phyloP scores from a whole-genome alignment of 2,329 filamentous ascomycete genomes.

The Neobulgaria alba region DNA sequence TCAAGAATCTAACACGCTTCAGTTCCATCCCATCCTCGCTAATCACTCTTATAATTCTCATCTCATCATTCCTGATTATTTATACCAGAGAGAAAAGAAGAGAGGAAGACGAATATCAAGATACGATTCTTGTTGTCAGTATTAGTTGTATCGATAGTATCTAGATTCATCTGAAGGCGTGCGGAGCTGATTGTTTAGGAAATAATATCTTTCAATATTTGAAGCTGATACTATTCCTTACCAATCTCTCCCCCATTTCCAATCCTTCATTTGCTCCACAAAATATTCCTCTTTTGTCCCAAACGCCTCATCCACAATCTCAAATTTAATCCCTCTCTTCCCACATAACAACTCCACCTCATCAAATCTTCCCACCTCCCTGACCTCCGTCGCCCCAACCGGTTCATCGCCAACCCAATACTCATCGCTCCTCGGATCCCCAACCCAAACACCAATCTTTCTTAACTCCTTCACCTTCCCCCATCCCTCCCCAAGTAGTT shows the following conservation, averaged over 20 bases:
- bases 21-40: no score
- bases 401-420: neutral
- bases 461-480: neutral
- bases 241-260: slow-evolving; percentile 1
- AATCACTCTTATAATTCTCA: no score
- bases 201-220: no score
- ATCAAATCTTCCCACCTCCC: neutral
- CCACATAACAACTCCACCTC: neutral
- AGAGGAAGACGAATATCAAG: no score
- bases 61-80: no score
- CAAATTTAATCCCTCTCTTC: neutral
- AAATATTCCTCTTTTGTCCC: neutral
- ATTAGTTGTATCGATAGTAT: no score
- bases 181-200: no score
- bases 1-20: no score
- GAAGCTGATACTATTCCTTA: no score
- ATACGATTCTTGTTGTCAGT: no score
- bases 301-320: neutral
- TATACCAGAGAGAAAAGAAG: no score
- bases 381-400: neutral
- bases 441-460: neutral
- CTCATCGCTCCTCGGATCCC: neutral
- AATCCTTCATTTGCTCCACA: slow-evolving; percentile 1
- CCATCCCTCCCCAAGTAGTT: neutral
- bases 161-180: no score